Conservation (phyloP, 169 alveolate species). For the Eimeria brunetti region DNA sequence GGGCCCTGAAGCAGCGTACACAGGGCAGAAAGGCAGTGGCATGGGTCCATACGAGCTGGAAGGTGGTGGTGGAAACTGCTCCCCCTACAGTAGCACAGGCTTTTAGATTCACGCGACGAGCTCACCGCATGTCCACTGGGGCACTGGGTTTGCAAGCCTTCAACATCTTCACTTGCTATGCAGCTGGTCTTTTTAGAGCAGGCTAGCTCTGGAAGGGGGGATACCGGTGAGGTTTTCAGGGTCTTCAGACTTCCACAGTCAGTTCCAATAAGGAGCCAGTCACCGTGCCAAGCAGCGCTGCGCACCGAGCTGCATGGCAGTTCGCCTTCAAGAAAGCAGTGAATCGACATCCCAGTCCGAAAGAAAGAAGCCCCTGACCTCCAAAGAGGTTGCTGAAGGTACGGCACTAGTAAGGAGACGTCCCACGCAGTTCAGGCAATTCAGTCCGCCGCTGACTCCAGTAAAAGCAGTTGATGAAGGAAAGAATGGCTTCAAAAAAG, state of each 20-base stretch:
- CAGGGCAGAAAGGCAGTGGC: neutral
- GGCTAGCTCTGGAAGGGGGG: neutral
- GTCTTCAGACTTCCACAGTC: conserved; percentile 41
- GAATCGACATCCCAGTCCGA: neutral
- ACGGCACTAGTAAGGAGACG: conserved; percentile 5
- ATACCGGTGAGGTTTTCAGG: neutral
- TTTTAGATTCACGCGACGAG: neutral
- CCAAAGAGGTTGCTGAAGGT: neutral
- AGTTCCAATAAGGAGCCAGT: conserved; percentile 49
- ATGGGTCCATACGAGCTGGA: neutral
- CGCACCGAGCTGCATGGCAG: conserved; percentile 39
- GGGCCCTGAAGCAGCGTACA: conserved; percentile 63
- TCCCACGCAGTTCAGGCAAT: neutral
- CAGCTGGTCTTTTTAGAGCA: neutral
- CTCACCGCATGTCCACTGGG: conserved; percentile 37
- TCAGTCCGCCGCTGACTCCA: neutral
- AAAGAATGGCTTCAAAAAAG: neutral
- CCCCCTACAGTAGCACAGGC: neutral
- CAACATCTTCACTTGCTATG: neutral
- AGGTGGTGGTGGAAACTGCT: neutral
- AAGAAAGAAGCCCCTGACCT: neutral
- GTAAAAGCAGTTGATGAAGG: neutral
- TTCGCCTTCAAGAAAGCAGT: neutral
- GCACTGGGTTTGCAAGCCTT: conserved; percentile 1
- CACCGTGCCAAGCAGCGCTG: conserved; percentile 46